Evolutionary conservation across 108 stramenopile genomes (phyloP).

Genomic region (Parmales sp.): DNA sequence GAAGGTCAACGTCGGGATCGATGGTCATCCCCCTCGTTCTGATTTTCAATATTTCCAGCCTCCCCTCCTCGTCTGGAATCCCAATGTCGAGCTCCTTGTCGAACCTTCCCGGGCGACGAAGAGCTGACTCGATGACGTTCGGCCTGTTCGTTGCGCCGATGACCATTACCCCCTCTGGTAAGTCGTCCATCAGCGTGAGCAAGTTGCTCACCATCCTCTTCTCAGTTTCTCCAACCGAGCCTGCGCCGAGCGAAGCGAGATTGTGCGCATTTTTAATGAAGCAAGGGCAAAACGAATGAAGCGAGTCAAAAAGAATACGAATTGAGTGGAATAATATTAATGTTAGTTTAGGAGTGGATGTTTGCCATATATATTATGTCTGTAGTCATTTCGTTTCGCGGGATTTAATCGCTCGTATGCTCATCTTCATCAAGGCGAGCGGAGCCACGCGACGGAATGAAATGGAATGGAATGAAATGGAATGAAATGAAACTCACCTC

Average conservation of each 20-base stretch:
- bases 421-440: too few relatives aligned
- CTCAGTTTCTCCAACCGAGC: conserved; percentile 87
- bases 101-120: conserved; percentile 92
- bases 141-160: conserved; percentile 97
- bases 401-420: too few relatives aligned
- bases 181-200: conserved; percentile 94
- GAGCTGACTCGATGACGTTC: conserved; percentile 87
- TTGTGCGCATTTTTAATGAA: too few relatives aligned
- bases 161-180: conserved; percentile 93
- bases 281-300: too few relatives aligned
- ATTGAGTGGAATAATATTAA: too few relatives aligned
- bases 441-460: not conserved
- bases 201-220: conserved; percentile 94
- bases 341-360: too few relatives aligned
- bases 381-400: too few relatives aligned
- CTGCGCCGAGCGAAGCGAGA: too few relatives aligned
- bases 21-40: conserved; percentile 83
- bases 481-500: conserved; percentile 35
- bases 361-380: too few relatives aligned
- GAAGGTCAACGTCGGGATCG: conserved; percentile 64
- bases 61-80: conserved; percentile 96
- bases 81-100: conserved; percentile 95
- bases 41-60: conserved; percentile 89
- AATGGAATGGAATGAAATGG: not conserved
- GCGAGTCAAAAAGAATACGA: too few relatives aligned